These are phyloP conservation scores for Cryphonectria naterciae DNA, from an alignment of 2,329 filamentous ascomycete species.

Conservation along the genomic window DNA sequence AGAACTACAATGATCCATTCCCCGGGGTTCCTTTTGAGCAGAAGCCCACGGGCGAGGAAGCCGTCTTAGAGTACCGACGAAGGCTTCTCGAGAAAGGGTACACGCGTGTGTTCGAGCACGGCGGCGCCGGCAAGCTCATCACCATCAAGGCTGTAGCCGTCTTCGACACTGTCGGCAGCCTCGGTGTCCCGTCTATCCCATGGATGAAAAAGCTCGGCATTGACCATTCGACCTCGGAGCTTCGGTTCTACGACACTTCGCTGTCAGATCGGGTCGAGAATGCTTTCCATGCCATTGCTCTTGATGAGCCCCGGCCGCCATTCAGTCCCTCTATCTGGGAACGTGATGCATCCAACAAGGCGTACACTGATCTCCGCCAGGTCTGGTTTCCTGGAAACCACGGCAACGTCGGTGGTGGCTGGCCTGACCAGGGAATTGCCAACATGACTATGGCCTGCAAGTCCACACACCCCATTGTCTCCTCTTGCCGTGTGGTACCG, in stretches of 20 bases:
- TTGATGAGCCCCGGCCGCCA: slow-evolving; percentile 59
- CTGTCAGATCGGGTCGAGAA: slow-evolving; percentile 58
- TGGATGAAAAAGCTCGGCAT: slow-evolving; percentile 54
- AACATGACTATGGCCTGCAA: slow-evolving; percentile 43
- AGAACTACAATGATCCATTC: slow-evolving; percentile 51
- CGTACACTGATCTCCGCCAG: slow-evolving; percentile 51
- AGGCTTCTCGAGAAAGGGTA: slow-evolving; percentile 46
- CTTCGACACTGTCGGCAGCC: slow-evolving; percentile 54
- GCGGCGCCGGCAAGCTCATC: slow-evolving; percentile 46
- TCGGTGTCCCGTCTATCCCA: slow-evolving; percentile 51
- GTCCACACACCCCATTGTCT: slow-evolving; percentile 23
- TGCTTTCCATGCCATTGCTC: slow-evolving; percentile 62
- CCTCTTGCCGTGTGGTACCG: neutral
- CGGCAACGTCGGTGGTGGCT: slow-evolving; percentile 72
- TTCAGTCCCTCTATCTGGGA: slow-evolving; percentile 63
- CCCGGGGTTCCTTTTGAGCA: slow-evolving; percentile 50
- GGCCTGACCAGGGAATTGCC: slow-evolving; percentile 52
- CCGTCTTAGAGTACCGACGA: slow-evolving; percentile 48
- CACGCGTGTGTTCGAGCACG: slow-evolving; percentile 48
- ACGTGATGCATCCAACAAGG: slow-evolving; percentile 42
- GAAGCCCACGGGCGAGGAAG: slow-evolving; percentile 51
- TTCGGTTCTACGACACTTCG: slow-evolving; percentile 57
- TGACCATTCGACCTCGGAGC: slow-evolving; percentile 47
- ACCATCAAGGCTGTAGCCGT: slow-evolving; percentile 55
- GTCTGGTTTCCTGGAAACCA: slow-evolving; percentile 75